phyloP scores from a whole-genome alignment of 345 rosid species.

The Firmiana major region DNA sequence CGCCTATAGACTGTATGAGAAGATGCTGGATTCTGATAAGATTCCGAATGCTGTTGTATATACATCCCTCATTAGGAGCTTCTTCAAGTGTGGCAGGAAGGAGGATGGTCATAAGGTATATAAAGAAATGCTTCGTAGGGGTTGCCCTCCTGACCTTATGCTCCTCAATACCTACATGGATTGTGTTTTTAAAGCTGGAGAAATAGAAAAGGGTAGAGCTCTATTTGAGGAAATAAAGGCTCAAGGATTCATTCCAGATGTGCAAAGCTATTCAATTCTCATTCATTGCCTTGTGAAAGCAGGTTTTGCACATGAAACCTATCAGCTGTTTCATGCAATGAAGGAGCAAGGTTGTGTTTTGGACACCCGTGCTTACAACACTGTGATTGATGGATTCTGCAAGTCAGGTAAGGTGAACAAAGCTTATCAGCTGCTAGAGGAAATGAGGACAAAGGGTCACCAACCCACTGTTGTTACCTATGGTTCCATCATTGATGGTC shows the following conservation, averaged over 20 bases:
- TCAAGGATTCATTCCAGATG: conserved; percentile 68
- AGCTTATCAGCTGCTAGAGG: conserved; percentile 92
- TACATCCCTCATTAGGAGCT: conserved; percentile 80
- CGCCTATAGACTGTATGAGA: conserved; percentile 79
- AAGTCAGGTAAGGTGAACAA: conserved; percentile 89
- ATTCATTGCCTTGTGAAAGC: conserved; percentile 83
- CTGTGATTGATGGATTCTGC: conserved; percentile 86
- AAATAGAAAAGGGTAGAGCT: conserved; percentile 75
- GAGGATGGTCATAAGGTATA: conserved; percentile 95
- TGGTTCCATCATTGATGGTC: conserved; percentile 85
- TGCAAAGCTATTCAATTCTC: conserved; percentile 67
- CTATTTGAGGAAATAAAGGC: conserved; percentile 78
- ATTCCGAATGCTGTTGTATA: conserved; percentile 61
- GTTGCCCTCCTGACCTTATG: conserved; percentile 69
- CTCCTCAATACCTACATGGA: conserved; percentile 90
- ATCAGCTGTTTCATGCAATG: conserved; percentile 76
- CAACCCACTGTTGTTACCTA: conserved; percentile 87
- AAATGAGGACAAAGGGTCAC: conserved; percentile 79
- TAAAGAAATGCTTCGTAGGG: conserved; percentile 70
- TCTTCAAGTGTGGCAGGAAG: conserved; percentile 75
- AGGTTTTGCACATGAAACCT: conserved; percentile 79
- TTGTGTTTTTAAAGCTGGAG: conserved; percentile 88
- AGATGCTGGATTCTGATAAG: conserved; percentile 67
- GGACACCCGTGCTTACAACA: conserved; percentile 83
- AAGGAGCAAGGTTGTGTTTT: conserved; percentile 82